These are phyloP conservation scores for Mantamonas sphyraenae DNA, from an alignment of 78 protist genomes.

Conservation along the genomic window DNA sequence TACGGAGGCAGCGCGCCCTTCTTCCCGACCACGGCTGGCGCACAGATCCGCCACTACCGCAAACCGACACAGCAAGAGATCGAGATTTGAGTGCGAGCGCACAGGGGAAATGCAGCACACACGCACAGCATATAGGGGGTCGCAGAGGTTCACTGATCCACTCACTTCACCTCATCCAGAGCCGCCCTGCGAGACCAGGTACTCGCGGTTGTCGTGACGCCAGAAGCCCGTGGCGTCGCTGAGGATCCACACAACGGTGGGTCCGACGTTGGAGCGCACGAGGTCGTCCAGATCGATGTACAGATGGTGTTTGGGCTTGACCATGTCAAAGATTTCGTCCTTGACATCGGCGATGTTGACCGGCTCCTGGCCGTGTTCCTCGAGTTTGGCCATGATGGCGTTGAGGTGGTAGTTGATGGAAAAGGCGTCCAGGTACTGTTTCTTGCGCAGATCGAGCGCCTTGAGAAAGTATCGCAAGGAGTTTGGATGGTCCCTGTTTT, in stretches of 20 bases:
- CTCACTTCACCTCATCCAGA: no score
- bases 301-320: conserved; percentile 5
- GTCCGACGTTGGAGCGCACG: background rate
- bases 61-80: conserved; percentile 6
- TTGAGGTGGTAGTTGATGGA: background rate
- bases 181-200: background rate
- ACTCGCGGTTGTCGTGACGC: conserved; percentile 24
- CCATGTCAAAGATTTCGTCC: conserved; percentile 43
- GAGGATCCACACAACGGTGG: conserved; percentile 21
- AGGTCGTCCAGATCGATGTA: conserved; percentile 13
- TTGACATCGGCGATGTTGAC: background rate
- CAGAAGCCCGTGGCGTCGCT: conserved; percentile 16
- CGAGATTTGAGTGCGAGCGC: background rate
- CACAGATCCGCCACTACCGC: conserved; percentile 18
- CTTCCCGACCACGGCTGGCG: conserved; percentile 18
- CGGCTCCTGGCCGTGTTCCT: background rate
- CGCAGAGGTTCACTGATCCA: no score
- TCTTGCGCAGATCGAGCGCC: conserved; percentile 12
- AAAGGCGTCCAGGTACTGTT: background rate
- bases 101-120: no score
- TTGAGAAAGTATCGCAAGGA: conserved; percentile 4
- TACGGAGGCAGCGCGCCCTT: conserved; percentile 44
- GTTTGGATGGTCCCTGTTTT: background rate
- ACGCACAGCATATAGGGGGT: no score
- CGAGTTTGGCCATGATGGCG: background rate